Evolutionary conservation across 805 yeast species (phyloP).

Genomic region (Yamadazyma takamatsuzukensis): DNA sequence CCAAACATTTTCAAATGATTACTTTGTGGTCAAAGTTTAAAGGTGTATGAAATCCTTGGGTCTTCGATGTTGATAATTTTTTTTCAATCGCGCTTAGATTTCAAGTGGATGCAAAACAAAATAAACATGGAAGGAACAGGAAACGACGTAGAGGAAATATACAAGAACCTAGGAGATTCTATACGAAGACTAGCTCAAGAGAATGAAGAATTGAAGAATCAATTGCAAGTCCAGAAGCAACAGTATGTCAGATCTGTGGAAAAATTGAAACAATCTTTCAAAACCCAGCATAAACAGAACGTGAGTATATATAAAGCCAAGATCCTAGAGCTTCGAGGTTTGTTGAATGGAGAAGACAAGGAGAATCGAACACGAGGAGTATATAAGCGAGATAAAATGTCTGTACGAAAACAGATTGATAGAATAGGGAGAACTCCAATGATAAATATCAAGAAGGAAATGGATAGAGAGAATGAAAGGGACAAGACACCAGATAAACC

Average conservation of each 20-base stretch:
- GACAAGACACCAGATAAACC: neutral
- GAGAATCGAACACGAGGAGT: constrained; percentile 2
- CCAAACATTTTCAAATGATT: constrained; percentile 6
- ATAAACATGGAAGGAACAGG: constrained; percentile 2
- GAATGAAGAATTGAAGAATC: constrained; percentile 4
- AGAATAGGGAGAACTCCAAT: neutral
- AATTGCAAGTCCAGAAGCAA: neutral
- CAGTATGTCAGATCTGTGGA: constrained; percentile 2
- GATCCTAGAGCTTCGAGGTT: constrained; percentile 5
- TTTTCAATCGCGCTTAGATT: too few relatives aligned
- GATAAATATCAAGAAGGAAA: neutral
- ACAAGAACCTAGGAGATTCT: too few relatives aligned
- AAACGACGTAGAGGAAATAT: constrained; percentile 1
- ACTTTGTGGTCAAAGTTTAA: neutral
- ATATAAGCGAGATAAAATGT: neutral
- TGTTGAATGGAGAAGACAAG: constrained; percentile 1
- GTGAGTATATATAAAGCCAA: constrained; percentile 9
- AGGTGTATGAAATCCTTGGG: neutral
- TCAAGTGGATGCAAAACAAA: too few relatives aligned
- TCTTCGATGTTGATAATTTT: too few relatives aligned
- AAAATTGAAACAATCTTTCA: constrained; percentile 8
- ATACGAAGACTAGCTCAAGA: too few relatives aligned
- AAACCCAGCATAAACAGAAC: constrained; percentile 10
- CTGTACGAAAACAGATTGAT: too few relatives aligned
- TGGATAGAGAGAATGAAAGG: neutral